These are phyloP conservation scores for Tricladium varicosporioides DNA, from an alignment of 2,329 filamentous ascomycete species.

Conservation along the genomic window DNA sequence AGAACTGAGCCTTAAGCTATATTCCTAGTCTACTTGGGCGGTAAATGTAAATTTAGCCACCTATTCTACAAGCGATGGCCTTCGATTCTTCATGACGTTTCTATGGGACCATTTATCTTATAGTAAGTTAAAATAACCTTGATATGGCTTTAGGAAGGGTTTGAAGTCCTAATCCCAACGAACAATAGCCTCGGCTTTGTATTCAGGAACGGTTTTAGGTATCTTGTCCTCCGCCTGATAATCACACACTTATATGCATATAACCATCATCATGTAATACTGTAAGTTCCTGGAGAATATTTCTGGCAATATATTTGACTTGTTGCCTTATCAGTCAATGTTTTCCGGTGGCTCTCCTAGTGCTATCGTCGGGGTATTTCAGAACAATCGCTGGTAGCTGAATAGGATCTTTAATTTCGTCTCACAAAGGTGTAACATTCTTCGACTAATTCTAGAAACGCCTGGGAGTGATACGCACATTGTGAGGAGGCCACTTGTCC, in stretches of 20 bases:
- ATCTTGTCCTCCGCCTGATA: constrained; percentile 16
- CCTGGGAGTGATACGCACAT: too few species aligned
- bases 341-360: constrained; percentile 9
- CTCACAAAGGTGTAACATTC: constrained; percentile 1
- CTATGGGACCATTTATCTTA: constrained; percentile 37
- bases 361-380: constrained; percentile 18
- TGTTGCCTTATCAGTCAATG: constrained; percentile 10
- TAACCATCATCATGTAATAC: constrained; percentile 19
- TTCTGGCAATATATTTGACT: constrained; percentile 20
- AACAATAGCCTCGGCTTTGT: constrained; percentile 6
- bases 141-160: constrained; percentile 14
- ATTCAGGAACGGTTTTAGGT: constrained; percentile 12
- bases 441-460: too few species aligned
- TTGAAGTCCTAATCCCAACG: constrained; percentile 14
- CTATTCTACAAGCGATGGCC: too few species aligned
- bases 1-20: too few species aligned
- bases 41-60: too few species aligned
- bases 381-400: constrained; percentile 16
- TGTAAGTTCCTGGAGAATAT: constrained; percentile 16
- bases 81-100: too few species aligned
- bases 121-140: constrained; percentile 29
- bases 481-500: too few species aligned
- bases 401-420: constrained; percentile 12
- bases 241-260: constrained; percentile 21
- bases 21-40: too few species aligned